phyloP scores from a whole-genome alignment of 2,329 filamentous ascomycete species.

The Cordyceps farinosa region DNA sequence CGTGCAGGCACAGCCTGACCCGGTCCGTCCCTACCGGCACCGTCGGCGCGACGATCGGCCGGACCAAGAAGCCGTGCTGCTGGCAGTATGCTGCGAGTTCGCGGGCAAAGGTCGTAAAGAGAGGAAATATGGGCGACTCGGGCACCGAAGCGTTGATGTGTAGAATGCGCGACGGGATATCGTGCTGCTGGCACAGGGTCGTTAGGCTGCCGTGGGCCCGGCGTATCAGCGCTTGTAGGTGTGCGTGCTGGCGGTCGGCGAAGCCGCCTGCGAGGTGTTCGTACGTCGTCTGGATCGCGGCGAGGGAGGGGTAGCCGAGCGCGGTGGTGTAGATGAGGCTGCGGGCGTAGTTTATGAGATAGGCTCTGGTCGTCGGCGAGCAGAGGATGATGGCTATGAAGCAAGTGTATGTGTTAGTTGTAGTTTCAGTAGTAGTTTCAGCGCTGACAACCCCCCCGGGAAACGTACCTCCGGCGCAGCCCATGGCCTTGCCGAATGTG shows the following conservation, averaged over 20 bases:
- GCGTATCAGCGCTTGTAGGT: slow-evolving; percentile 32
- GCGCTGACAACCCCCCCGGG: too few relatives aligned
- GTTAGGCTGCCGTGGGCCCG: slow-evolving; percentile 46
- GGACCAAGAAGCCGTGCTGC: slow-evolving; percentile 53
- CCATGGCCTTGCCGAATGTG: slow-evolving; percentile 66
- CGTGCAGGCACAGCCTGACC: slow-evolving; percentile 65
- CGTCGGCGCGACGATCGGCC: slow-evolving; percentile 65
- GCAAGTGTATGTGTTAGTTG: background rate
- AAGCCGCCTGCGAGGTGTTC: slow-evolving; percentile 50
- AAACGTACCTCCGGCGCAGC: slow-evolving; percentile 63
- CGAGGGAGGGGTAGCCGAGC: slow-evolving; percentile 58
- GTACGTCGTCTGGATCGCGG: slow-evolving; percentile 56
- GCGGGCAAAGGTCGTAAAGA: slow-evolving; percentile 56
- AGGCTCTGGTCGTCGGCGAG: slow-evolving; percentile 54
- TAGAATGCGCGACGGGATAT: slow-evolving; percentile 28
- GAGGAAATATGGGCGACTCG: slow-evolving; percentile 60
- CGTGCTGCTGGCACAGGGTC: slow-evolving; percentile 28
- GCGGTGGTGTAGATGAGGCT: slow-evolving; percentile 72
- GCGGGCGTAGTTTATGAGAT: slow-evolving; percentile 73
- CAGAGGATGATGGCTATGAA: slow-evolving; percentile 55
- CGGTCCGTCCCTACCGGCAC: slow-evolving; percentile 61
- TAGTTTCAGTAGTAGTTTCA: background rate
- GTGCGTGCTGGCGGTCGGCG: slow-evolving; percentile 35
- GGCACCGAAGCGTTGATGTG: slow-evolving; percentile 36
- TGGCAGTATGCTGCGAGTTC: slow-evolving; percentile 60